phyloP scores from a whole-genome alignment of 2,329 filamentous ascomycete genomes.

The Cercospora zeina region DNA sequence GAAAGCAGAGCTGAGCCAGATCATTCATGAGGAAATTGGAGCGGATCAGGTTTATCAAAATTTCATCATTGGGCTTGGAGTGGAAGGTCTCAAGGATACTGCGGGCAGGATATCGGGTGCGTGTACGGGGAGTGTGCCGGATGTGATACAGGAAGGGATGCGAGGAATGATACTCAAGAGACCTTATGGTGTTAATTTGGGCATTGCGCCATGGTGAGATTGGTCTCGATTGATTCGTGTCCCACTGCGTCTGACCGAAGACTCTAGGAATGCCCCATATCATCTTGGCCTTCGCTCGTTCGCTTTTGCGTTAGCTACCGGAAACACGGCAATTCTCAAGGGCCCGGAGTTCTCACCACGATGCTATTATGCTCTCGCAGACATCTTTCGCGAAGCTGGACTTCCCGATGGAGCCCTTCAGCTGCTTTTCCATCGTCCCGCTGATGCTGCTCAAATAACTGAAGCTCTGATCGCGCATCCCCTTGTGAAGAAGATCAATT shows the following conservation, averaged over 20 bases:
- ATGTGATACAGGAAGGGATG: background rate
- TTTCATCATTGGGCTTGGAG: background rate
- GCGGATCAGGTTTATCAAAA: background rate
- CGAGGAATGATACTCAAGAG: background rate
- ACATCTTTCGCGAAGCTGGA: slow-evolving; percentile 69
- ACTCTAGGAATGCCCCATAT: slow-evolving; percentile 60
- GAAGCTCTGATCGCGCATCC: slow-evolving; percentile 65
- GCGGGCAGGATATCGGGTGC: background rate
- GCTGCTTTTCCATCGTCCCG: slow-evolving; percentile 60
- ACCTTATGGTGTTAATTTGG: background rate
- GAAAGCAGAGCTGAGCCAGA: background rate
- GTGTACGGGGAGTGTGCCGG: background rate
- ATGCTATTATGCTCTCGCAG: slow-evolving; percentile 61
- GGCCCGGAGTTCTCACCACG: slow-evolving; percentile 67
- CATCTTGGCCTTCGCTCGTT: slow-evolving; percentile 53
- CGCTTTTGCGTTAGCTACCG: slow-evolving; percentile 63
- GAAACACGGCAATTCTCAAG: slow-evolving; percentile 77
- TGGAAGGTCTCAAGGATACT: background rate
- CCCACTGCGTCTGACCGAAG: background rate
- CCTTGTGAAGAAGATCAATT: slow-evolving; percentile 70
- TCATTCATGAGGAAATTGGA: background rate
- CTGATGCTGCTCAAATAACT: slow-evolving; percentile 66
- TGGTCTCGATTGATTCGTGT: too few relatives aligned
- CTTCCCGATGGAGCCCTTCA: slow-evolving; percentile 74
- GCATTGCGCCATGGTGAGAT: background rate